A percentile compares a stretch with the other conserved stretches of the same genome.
Conservation (phyloP, 1,139 yeast genomes). For the Pneumocystis wakefieldiae region DNA sequence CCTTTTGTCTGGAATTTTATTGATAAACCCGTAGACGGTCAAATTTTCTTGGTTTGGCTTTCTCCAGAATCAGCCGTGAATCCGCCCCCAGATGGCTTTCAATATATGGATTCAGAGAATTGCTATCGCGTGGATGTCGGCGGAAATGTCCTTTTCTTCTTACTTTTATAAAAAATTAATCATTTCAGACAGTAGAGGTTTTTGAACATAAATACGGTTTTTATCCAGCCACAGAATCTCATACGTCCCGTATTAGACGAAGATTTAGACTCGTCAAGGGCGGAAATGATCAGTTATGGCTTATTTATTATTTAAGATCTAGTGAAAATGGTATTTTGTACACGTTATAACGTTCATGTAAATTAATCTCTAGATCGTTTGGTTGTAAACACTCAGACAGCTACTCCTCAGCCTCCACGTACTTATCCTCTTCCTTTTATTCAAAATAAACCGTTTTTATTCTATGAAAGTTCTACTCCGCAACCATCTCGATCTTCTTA, state of each 20-base stretch:
- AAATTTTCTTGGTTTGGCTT: constrained; percentile 10
- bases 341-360: constrained; percentile 4
- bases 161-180: not conserved
- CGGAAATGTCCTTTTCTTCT: constrained; percentile 1
- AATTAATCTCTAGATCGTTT: constrained; percentile 7
- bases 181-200: constrained; percentile 7
- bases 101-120: constrained; percentile 12
- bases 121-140: constrained; percentile 8
- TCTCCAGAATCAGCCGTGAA: constrained; percentile 5
- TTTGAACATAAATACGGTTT: constrained; percentile 13
- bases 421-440: constrained; percentile 10
- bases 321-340: constrained; percentile 5
- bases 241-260: constrained; percentile 10
- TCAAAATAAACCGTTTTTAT: constrained; percentile 5
- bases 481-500: constrained; percentile 6
- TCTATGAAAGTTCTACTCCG: not conserved
- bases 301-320: constrained; percentile 5
- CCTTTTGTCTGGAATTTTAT: constrained; percentile 13
- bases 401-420: constrained; percentile 11
- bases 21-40: constrained; percentile 12
- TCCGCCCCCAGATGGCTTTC: constrained; percentile 13
- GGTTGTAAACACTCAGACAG: constrained; percentile 7
- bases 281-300: constrained; percentile 8
- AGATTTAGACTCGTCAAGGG: constrained; percentile 6
- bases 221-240: constrained; percentile 10